Evolutionary conservation across 2,329 filamentous ascomycete genomes (phyloP), one percentile per base, ranked within the genome.

Genomic region (Aphanocladium album): DNA sequence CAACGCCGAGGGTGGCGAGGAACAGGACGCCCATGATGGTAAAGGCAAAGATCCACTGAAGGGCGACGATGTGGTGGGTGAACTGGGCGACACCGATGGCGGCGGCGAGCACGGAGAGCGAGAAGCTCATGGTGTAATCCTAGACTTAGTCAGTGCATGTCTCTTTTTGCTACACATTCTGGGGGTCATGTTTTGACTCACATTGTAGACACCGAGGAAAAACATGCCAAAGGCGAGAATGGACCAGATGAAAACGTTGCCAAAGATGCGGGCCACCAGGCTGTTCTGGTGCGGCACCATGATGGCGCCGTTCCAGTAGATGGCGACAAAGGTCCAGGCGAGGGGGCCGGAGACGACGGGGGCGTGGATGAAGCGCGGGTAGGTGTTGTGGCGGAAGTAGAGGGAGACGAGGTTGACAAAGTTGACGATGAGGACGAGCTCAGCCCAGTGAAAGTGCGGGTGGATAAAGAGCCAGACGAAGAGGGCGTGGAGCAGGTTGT

Each of bases 1-100:
- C 88, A 57, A 91, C 79, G 17, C 82, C 74, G 2, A 90, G 68
- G 1, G 89, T 91, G 19, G 84, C 75, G 21, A 92, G 72, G 71
- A 95, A 89, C 57, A 96, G 83, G 27, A 90, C 71, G 1, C 80
- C 84, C 81, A 93, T 92, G 72, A 96, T 91, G 64, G 86, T 80
- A 70, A 96, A 95, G 37, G 91, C 89, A 72, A 96, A 96, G 74
- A 96, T 93, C 91, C 91, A 96, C 77, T 96, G 92, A 65, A 96
- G 80, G 7, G 90, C 89, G 66, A 96, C 80, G 62, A 88, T 74
- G 71, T 91, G 86, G 68, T 83, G 81, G 55, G 86, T 77, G 76
- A 96, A 87, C 73, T 96, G 92, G 16, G 85, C 83, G 17, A 95
- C 85, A 14, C 90, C 91, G 46, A 96, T 85, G 19, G 91, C 85